Conservation (phyloP, 495 filamentous ascomycete genomes). For the Neurospora sp. region DNA sequence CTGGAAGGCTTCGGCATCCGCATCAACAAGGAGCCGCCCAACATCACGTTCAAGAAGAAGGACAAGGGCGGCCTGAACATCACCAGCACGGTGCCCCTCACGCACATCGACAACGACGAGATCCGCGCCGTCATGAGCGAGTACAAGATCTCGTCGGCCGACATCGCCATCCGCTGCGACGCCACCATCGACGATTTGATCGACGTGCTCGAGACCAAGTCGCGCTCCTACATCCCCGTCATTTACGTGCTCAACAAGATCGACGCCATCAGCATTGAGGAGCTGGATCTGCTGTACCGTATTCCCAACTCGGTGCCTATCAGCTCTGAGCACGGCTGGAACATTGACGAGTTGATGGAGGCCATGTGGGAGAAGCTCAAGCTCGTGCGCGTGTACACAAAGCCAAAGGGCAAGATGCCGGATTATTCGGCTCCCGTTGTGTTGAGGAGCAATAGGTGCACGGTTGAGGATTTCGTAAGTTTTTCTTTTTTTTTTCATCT, state of each 20-base stretch:
- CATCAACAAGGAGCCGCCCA: constrained; percentile 94
- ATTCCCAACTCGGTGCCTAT: constrained; percentile 96
- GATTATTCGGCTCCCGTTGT: constrained; percentile 92
- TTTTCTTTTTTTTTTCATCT: constrained; percentile 5
- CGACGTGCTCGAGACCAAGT: constrained; percentile 92
- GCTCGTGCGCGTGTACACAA: constrained; percentile 88
- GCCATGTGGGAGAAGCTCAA: constrained; percentile 97
- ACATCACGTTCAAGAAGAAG: constrained; percentile 98
- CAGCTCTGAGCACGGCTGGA: constrained; percentile 97
- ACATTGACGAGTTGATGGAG: constrained; percentile 92
- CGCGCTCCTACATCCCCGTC: constrained; percentile 90
- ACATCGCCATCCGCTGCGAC: constrained; percentile 96
- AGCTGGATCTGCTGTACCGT: constrained; percentile 88
- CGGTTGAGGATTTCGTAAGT: constrained; percentile 92
- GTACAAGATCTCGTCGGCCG: constrained; percentile 92
- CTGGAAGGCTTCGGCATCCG: constrained; percentile 95
- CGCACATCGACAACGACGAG: constrained; percentile 89
- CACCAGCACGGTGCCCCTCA: constrained; percentile 82
- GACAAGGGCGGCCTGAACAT: constrained; percentile 96
- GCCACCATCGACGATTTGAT: constrained; percentile 79
- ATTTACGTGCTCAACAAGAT: constrained; percentile 99
- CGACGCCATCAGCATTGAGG: constrained; percentile 94
- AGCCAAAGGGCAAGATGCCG: constrained; percentile 89
- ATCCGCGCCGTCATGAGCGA: constrained; percentile 96
- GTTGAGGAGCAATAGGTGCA: constrained; percentile 68